A percentile compares a stretch with the other conserved stretches of the same genome.
phyloP scores from a whole-genome alignment of 2,329 filamentous ascomycete genomes.

The Botryosphaeria dothidea region DNA sequence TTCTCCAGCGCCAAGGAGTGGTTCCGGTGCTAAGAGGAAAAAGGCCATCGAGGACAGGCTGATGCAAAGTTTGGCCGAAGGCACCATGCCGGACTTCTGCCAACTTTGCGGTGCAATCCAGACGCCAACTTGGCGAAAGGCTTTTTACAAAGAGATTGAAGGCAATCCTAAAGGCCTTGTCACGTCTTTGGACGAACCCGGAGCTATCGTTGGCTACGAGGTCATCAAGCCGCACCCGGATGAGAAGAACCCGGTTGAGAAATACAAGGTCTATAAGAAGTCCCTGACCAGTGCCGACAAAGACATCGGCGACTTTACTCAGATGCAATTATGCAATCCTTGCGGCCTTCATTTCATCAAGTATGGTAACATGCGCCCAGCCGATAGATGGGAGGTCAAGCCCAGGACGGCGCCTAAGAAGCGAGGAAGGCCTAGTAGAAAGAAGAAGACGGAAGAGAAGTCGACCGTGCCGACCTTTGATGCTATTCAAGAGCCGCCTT shows the following conservation, averaged over 20 bases:
- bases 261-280: slow-evolving; percentile 80
- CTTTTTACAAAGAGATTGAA: slow-evolving; percentile 60
- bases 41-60: slow-evolving; percentile 62
- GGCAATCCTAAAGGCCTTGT: slow-evolving; percentile 71
- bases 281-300: slow-evolving; percentile 66
- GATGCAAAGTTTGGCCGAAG: slow-evolving; percentile 65
- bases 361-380: slow-evolving; percentile 79
- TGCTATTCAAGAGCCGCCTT: background rate
- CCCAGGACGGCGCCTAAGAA: slow-evolving; percentile 47
- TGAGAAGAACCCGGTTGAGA: slow-evolving; percentile 60
- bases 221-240: slow-evolving; percentile 39
- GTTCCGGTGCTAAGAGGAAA: slow-evolving; percentile 63
- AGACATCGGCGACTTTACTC: slow-evolving; percentile 59
- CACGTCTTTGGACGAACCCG: slow-evolving; percentile 66
- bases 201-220: slow-evolving; percentile 59
- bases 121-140: slow-evolving; percentile 93
- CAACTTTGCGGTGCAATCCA: slow-evolving; percentile 93
- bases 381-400: slow-evolving; percentile 71
- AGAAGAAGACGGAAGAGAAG: slow-evolving; percentile 24
- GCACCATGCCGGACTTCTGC: slow-evolving; percentile 85
- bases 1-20: slow-evolving; percentile 39
- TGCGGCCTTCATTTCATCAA: slow-evolving; percentile 96
- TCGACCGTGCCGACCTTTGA: slow-evolving; percentile 2
- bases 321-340: slow-evolving; percentile 85
- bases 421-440: slow-evolving; percentile 40